Conservation (phyloP, 2,329 filamentous ascomycete genomes). For the Diplodia intermedia region DNA sequence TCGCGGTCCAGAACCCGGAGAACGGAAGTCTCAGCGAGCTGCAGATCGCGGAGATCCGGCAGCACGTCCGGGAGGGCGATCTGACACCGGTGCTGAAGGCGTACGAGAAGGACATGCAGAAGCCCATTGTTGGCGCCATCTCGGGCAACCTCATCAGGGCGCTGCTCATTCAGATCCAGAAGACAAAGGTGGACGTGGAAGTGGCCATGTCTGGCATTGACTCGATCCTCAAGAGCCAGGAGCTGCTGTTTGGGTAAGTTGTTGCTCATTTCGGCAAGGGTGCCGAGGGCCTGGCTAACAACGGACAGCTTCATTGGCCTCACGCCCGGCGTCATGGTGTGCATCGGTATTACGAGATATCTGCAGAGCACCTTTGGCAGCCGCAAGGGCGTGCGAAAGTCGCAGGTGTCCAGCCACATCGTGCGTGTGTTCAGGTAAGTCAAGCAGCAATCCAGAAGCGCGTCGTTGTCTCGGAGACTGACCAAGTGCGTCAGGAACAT, state of each 20-base stretch:
- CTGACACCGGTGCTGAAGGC: constrained; percentile 89
- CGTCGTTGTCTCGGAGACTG: constrained; percentile 17
- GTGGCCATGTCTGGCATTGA: constrained; percentile 96
- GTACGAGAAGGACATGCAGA: constrained; percentile 87
- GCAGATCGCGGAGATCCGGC: constrained; percentile 76
- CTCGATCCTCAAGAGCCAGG: constrained; percentile 90
- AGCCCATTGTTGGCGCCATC: constrained; percentile 81
- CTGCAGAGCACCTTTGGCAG: constrained; percentile 72
- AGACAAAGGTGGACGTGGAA: constrained; percentile 98
- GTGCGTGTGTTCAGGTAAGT: constrained; percentile 36
- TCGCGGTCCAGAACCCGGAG: constrained; percentile 81
- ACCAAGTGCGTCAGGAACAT: constrained; percentile 65
- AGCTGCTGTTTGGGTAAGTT: constrained; percentile 80
- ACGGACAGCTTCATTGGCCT: constrained; percentile 79
- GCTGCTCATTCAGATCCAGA: constrained; percentile 94
- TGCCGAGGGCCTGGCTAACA: constrained; percentile 29
- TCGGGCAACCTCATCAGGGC: constrained; percentile 87
- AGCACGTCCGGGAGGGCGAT: constrained; percentile 87
- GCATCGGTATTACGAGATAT: constrained; percentile 76
- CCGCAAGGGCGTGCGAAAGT: constrained; percentile 74
- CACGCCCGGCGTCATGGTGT: constrained; percentile 90
- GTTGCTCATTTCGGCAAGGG: not conserved
- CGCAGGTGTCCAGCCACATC: constrained; percentile 61
- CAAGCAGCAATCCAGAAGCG: constrained; percentile 6
- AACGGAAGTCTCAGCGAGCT: constrained; percentile 67